Base-by-base conservation (phyloP, 2,329 filamentous ascomycete genomes). In the Acephala macrosclerotiorum region DNA sequence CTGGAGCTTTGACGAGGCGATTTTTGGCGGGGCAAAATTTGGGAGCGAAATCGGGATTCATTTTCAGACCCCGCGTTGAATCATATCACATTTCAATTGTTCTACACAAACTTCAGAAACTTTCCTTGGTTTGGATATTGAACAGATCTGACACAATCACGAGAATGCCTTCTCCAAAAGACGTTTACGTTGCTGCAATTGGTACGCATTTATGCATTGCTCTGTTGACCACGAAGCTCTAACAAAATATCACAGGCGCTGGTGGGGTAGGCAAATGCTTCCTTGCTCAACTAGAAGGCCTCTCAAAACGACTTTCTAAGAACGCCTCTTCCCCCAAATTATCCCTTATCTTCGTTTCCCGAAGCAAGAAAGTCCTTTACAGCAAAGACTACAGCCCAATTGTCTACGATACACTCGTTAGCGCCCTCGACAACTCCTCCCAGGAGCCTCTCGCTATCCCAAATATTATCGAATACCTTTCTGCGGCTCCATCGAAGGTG, bases 201-300 rank as follows among this genome's bases (percentile, higher is more conserved):
- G 81, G 80, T 82, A 77, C 20, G 55, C 40, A 5, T n/a, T 40
- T 57, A 8, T 3, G 25, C 36, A 3, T 26, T 18, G 26, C 5
- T 5, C 25, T 49, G 26, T 29, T 53, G 49, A 33, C 26, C 29
- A 16, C 33, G 47, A 53, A 64, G 38, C 66, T 68, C 40, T 57
- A 57, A 49, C 38, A 57, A 63, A 63, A 68, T 40, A 38, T 66
- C 72, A 70, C 75, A 96, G 94, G 96, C 76, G 92, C 91, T 74
- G 96, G 96, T 73, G 95, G 95, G 70, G 96, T 98, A 68, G 96
- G 96, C 75, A 94, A 94, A 80, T 89, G 88, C 81, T 97, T 98
- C 84, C 87, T 98, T 69, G 84, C 85, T 72, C 96, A 98, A 80
- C 88, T 98, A 65, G 83, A 90, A 70, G 77, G 82, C 67, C 86